These are phyloP conservation scores for Starmera amethionina DNA, from an alignment of 805 yeast species.

Conservation along the genomic window DNA sequence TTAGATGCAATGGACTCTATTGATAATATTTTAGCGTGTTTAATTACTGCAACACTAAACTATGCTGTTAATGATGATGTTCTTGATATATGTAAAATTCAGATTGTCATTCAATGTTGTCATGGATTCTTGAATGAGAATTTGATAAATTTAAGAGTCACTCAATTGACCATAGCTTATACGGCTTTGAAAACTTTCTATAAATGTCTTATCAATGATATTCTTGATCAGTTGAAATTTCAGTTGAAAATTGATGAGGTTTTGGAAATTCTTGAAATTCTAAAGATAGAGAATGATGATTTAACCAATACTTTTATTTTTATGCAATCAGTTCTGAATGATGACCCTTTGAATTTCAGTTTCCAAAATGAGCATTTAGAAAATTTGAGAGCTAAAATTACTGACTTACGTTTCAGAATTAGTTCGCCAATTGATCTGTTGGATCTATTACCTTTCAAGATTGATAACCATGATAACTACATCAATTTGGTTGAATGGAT, in stretches of 20 bases:
- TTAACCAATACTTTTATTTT: too few relatives aligned
- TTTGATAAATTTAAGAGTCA: background rate
- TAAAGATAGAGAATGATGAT: too few relatives aligned
- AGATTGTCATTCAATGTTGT: slow-evolving; percentile 6
- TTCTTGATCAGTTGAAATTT: too few relatives aligned
- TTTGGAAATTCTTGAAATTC: too few relatives aligned
- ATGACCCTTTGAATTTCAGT: background rate
- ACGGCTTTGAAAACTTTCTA: background rate
- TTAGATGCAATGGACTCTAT: slow-evolving; percentile 2
- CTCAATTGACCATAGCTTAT: background rate
- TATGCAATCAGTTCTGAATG: background rate
- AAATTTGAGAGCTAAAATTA: background rate
- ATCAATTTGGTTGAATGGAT: background rate
- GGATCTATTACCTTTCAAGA: too few relatives aligned
- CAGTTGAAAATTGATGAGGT: too few relatives aligned
- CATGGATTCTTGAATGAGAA: slow-evolving; percentile 1
- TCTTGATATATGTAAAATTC: background rate
- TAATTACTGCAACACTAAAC: slow-evolving; percentile 9
- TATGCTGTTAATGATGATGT: slow-evolving; percentile 9
- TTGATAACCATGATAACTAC: too few relatives aligned
- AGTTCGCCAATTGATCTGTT: too few relatives aligned
- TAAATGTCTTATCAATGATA: background rate
- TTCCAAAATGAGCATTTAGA: background rate
- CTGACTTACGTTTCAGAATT: background rate
- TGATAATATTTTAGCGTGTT: slow-evolving; percentile 13